Base-by-base conservation (phyloP, 495 filamentous ascomycete genomes). In the Cercophora newfieldiana region DNA sequence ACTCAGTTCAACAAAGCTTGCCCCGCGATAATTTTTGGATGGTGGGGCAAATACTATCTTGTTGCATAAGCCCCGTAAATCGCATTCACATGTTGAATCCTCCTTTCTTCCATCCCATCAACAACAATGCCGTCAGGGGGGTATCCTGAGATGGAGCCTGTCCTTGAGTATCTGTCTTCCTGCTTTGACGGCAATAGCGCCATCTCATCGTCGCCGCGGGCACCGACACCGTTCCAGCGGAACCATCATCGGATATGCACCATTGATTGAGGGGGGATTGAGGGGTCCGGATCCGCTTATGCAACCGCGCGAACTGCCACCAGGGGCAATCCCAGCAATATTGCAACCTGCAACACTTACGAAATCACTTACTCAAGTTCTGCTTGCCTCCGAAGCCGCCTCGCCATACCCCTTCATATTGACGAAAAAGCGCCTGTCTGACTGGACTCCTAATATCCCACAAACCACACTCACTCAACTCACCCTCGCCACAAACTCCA, bases 11-110 rank as follows among this genome's bases (percentile, higher is more conserved):
- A 44, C 57, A 14, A 18, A 24, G 54, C 22, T 19, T 54, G 50
- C 65, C 66, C 61, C 68, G 37, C 68, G 37, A 62, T 57, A 25
- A 54, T 19, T 67, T 67, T 63, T 60, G 30, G 57, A 51, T 50
- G 44, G 59, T 51, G 59, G 59, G 59, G 59, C 59, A 61, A 50
- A 24, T 31, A n/a, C 22, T 19, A 19, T 25, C 24, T 30, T 49
- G 29, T 24, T 28, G 24, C 59, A 50, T 50, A n/a, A 50, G 30
- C 59, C 24, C 25, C 47, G 44, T 18, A n/a, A 31, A 21, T 1
- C 25, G n/a, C 14, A 51, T 50, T 24, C 21, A 24, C 49, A 22
- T 44, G 22, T 59, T 30, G n/a, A 47, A 7, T 7, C 37, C 6
- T 22, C 7, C 19, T 53, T 7, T 26, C 5, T 53, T 7, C 19